Evolutionary conservation across 169 alveolate species (phyloP), one percentile per base, ranked within the genome.

Genomic region (Eimeria praecox): DNA sequence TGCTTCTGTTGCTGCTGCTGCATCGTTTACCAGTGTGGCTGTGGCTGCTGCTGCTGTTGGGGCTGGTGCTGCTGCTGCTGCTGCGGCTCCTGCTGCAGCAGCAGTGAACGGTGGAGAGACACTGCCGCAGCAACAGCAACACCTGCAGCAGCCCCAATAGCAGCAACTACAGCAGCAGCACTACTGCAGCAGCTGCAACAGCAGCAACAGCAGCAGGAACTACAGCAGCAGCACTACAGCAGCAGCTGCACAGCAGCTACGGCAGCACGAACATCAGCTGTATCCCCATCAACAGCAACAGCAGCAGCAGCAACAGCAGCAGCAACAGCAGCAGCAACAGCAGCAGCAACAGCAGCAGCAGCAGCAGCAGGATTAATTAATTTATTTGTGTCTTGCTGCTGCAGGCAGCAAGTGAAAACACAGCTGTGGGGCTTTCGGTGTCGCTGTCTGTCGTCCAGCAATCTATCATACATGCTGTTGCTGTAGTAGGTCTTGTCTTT

Each of bases 331-430:
- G 85, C 85, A 33, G 44, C 35, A 8, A 33, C 87, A 77, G 62
- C 38, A 77, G 87, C 87, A 77, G 87, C 46, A 42, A 62, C 87
- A 77, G 87, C 87, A 77, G 62, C 62, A 75, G 59, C 86, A 77
- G 59, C 87, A 42, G 62, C 87, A 77, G 30, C 42, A 20, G 0
- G 59, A 42, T 40, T 30, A 38, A 24, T 8, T 4, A 38, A 3
- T 77, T n/a, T 77, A 33, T 30, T 44, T 30, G 8, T 33, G 85
- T 30, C 20, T 30, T 18, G n/a, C n/a, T 40, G 85, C 3, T 24
- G 12, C 90, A 82, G 90, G 90, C 90, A 24, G 90, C 90, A 6
- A 82, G 90, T 46, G 90, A 82, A 27, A 82, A 82, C 71, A 49
- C 90, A 9, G 90, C 90, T 9, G 90, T 82, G 73, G 90, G 52